Conservation (phyloP, 140 eudicot species). For the Erigeron philadelphicus region DNA sequence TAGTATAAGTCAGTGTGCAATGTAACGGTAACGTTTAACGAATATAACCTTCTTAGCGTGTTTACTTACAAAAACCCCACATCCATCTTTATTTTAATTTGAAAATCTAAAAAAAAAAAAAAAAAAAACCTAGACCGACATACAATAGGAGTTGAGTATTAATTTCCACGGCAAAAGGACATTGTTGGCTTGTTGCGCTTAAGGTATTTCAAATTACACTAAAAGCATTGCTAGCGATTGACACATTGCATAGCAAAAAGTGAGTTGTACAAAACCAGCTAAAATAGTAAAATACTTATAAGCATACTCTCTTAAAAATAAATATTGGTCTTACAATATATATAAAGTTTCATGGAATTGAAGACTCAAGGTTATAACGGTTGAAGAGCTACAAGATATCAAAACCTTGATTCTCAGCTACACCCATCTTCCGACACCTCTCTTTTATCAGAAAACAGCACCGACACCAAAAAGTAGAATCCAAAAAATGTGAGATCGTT, state of each 20-base stretch:
- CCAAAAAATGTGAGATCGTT: neutral
- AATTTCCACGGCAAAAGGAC: too few species aligned
- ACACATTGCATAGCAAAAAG: neutral
- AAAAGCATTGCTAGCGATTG: neutral
- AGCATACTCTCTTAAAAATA: neutral
- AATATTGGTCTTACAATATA: neutral
- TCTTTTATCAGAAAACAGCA: neutral
- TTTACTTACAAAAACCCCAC: too few species aligned
- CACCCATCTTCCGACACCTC: neutral
- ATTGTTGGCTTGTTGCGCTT: too few species aligned
- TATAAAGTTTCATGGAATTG: neutral
- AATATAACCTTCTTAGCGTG: too few species aligned
- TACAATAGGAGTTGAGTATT: too few species aligned
- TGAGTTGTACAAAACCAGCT: neutral
- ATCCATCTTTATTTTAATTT: too few species aligned
- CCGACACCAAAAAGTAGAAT: neutral
- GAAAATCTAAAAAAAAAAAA: too few species aligned
- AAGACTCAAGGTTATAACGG: neutral
- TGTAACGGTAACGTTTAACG: too few species aligned
- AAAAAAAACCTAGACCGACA: too few species aligned
- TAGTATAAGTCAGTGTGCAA: too few species aligned
- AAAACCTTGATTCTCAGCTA: slow-evolving; percentile 1
- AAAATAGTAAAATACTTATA: neutral
- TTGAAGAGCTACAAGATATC: slow-evolving; percentile 3
- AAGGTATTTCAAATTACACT: too few species aligned